phyloP scores from a whole-genome alignment of 495 filamentous ascomycete genomes.

The Aspergillus biplanus region DNA sequence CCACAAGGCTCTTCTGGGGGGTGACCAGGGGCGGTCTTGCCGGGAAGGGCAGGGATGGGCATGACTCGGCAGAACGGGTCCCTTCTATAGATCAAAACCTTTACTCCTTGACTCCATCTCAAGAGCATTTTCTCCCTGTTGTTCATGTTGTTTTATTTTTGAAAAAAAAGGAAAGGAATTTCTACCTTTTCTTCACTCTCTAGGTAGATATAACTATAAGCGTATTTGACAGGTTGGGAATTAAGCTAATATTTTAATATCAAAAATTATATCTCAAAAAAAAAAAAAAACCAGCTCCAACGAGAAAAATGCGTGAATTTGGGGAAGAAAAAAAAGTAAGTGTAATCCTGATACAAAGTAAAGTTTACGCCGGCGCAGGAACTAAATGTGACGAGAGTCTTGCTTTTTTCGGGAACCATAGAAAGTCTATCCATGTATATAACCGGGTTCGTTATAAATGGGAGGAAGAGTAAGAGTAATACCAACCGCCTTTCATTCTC shows the following conservation, averaged over 20 bases:
- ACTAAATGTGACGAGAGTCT: slow-evolving; percentile 18
- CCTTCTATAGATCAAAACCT: slow-evolving; percentile 6
- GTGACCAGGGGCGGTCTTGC: slow-evolving; percentile 20
- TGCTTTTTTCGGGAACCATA: slow-evolving; percentile 17
- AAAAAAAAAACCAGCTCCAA: too few relatives aligned
- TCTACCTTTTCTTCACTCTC: too few relatives aligned
- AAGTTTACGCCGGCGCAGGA: slow-evolving; percentile 25
- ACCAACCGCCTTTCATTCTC: background rate
- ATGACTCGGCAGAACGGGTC: slow-evolving; percentile 10
- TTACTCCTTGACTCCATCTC: background rate
- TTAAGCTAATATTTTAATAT: background rate
- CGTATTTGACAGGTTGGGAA: too few relatives aligned
- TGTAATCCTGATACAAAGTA: slow-evolving; percentile 22
- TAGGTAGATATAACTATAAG: too few relatives aligned
- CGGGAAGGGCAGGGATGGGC: slow-evolving; percentile 23
- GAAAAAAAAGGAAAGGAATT: background rate
- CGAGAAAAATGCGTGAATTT: background rate
- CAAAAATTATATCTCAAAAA: too few relatives aligned
- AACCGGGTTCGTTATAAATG: background rate
- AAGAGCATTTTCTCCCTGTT: background rate
- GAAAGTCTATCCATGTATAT: slow-evolving; percentile 13
- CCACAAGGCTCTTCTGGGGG: slow-evolving; percentile 29
- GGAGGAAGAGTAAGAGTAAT: background rate
- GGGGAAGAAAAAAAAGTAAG: slow-evolving; percentile 1
- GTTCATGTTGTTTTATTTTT: background rate